Evolutionary conservation across 2,329 filamentous ascomycete genomes (phyloP), one percentile per base, ranked within the genome.

Genomic region (Blastomyces gilchristii): DNA sequence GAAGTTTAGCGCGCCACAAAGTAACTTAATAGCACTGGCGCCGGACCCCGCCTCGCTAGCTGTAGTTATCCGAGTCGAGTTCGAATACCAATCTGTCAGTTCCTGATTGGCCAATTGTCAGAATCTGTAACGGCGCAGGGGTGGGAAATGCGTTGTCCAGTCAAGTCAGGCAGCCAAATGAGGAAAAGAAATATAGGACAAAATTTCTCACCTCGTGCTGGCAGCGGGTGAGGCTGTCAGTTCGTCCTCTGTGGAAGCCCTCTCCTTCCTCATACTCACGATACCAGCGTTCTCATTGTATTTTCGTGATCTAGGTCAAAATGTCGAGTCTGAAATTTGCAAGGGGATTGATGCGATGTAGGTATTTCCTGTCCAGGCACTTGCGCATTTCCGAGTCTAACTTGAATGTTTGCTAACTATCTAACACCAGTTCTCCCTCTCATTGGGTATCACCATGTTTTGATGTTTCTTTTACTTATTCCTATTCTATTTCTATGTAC

Each of bases 401-500:
- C 37, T 7, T 25, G 34, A 18, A 41, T 31, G 41, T 14, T n/a
- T 28, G 57, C 41, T 59, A 12, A 59, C 57, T 4, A 9, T 31
- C 22, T 25, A 4, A 54, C n/a, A 25, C 5, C 12, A 62, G 45
- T 18, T 56, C 14, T 56, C 22, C 18, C 8, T 9, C 1, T 28
- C 1, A 28, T 61, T 43, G 31, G 22, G 31, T 57, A 62, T 54
- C 60, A 54, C 12, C 60, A 62, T 57, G 9, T 53, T 31, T 25
- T 62, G 37, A 62, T 62, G 50, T 18, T 62, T n/a, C 12, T 62
- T 25, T 6, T 62, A 16, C 41, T 56, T 43, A 25, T 62, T 31
- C 43, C 60, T 45, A 47, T 62, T 43, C n/a, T 54, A 62, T 54
- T 56, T 34, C 45, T 45, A 43, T 62, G 60, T 62, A 47, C 9